These are phyloP conservation scores for Paecilomyces variotii DNA, from an alignment of 2,329 filamentous ascomycete genomes.

Conservation along the genomic window DNA sequence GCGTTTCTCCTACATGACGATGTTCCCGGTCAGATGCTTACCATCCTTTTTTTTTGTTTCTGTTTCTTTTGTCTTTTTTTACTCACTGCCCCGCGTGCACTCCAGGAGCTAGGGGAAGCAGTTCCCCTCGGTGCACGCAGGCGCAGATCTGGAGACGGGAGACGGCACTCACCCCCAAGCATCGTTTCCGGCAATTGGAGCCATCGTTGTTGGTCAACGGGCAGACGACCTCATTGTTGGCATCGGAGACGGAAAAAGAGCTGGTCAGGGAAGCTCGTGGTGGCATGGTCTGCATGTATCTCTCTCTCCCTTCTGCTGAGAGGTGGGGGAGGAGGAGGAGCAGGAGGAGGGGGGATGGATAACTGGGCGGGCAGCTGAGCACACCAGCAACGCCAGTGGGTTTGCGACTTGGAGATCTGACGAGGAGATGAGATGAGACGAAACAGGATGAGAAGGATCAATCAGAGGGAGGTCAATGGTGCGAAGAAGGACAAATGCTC, in stretches of 20 bases:
- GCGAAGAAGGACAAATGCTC: background rate
- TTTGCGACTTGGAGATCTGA: background rate
- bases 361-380: background rate
- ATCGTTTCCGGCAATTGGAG: slow-evolving; percentile 94
- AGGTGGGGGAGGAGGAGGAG: background rate
- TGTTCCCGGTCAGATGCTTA: slow-evolving; percentile 18
- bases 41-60: background rate
- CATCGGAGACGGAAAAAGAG: slow-evolving; percentile 85
- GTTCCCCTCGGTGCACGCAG: background rate
- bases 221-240: slow-evolving; percentile 94
- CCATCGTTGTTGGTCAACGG: slow-evolving; percentile 93
- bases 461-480: background rate
- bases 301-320: slow-evolving; percentile 6
- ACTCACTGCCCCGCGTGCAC: background rate
- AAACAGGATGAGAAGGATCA: too few relatives aligned
- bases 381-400: background rate
- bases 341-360: background rate
- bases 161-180: slow-evolving; percentile 77
- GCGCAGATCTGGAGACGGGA: slow-evolving; percentile 5
- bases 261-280: slow-evolving; percentile 78
- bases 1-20: slow-evolving; percentile 65
- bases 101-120: slow-evolving; percentile 5
- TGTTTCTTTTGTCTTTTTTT: too few relatives aligned
- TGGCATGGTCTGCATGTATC: slow-evolving; percentile 62
- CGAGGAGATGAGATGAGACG: background rate